These are phyloP conservation scores for Boletus bicolor DNA, from an alignment of 768 basidiomycete genomes.

Conservation along the genomic window DNA sequence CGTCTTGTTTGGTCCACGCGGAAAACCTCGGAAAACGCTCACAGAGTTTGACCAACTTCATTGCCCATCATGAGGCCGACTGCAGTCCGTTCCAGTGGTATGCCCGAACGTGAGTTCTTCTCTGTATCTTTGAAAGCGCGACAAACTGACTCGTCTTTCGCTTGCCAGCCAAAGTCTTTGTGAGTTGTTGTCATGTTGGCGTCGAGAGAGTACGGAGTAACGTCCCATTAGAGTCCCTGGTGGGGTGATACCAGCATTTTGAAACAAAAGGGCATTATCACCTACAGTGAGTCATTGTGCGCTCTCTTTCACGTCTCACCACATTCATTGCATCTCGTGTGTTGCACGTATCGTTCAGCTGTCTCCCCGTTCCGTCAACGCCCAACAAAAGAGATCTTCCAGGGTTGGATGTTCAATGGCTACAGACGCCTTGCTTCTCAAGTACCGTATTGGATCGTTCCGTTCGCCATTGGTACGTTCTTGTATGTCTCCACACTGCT, in stretches of 20 bases:
- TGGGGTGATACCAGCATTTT: constrained; percentile 78
- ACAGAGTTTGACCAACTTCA: not conserved
- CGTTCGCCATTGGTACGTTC: constrained; percentile 71
- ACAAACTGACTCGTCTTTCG: constrained; percentile 4
- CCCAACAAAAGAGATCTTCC: constrained; percentile 66
- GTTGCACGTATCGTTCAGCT: constrained; percentile 39
- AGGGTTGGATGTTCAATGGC: constrained; percentile 83
- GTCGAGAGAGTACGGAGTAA: not conserved
- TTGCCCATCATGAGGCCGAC: constrained; percentile 42
- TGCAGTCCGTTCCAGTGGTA: constrained; percentile 62
- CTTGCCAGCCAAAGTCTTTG: constrained; percentile 70
- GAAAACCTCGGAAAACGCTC: constrained; percentile 26
- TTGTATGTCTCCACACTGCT: not conserved
- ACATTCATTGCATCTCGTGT: constrained; percentile 1
- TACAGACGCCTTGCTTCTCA: constrained; percentile 73
- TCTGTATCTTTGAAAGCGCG: not conserved
- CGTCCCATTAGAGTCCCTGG: constrained; percentile 66
- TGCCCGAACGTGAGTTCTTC: constrained; percentile 73
- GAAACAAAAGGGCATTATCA: constrained; percentile 72
- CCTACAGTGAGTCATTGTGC: constrained; percentile 65
- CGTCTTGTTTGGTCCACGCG: constrained; percentile 33
- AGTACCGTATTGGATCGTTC: constrained; percentile 74
- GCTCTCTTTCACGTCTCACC: not conserved
- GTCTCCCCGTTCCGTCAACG: constrained; percentile 81
- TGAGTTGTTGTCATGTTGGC: constrained; percentile 42